Evolutionary conservation across 441 rosid genomes (phyloP), one percentile per base, ranked within the genome.

Genomic region (Adansonia rubrostipa): DNA sequence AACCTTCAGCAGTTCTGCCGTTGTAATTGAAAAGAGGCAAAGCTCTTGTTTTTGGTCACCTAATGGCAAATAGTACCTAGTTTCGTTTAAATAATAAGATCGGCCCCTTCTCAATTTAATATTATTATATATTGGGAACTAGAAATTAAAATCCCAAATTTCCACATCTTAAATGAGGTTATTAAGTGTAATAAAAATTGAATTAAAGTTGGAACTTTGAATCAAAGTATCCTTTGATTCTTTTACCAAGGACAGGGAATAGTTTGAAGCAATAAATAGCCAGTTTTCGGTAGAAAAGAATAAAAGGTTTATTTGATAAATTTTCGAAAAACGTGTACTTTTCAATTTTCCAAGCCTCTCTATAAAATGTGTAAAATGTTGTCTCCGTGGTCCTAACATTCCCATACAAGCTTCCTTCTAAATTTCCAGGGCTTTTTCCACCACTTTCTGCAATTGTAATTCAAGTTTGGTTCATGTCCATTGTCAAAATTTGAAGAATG

Each of bases 381-480:
- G 73, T 48, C 58, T 17, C 24, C 53, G 9, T 4, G 5, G 1
- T n/a, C 73, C 58, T 70, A 47, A 48, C 44, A 44, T 48, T 50
- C 58, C 56, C 40, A 70, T 28, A 3, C 48, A 15, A 48, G 9
- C 15, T 54, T 54, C 48, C 22, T 33, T 15, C 36, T 11, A 9
- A 72, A 17, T 54, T 72, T 72, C 75, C 75, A 56, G 13, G 40
- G 3, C 48, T 8, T 71, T 54, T 71, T 71, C 75, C 75, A 20
- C 73, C 73, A 69, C 60, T 22, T 70, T 50, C 13, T 20, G 36
- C 57, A 14, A 22, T 7, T 15, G 2, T 6, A n/a, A 17, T 42
- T 0, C 48, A 65, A 67, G 36, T 28, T 28, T 28, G 71, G 53
- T 67, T 67, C 71, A 67, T 67, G 68, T 45, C 36, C 68, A 63